Percentiles rank a stretch among this genome's conserved stretches.
Conservation (phyloP, 129 eudicot species). For the Flaveria trinervia region DNA sequence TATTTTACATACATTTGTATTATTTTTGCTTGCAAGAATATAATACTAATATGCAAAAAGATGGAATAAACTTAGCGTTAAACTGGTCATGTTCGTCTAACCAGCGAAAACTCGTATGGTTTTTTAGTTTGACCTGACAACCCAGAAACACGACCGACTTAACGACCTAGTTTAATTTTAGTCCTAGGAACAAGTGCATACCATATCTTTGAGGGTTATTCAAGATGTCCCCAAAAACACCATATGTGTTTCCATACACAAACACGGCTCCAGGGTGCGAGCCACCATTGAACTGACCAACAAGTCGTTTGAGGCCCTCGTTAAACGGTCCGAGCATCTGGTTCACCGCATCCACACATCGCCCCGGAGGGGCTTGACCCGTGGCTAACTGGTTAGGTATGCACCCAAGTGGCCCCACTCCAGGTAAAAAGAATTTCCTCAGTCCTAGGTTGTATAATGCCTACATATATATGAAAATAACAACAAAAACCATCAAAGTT, state of each 20-base stretch:
- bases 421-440: conserved; percentile 68
- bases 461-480: conserved; percentile 31
- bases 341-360: conserved; percentile 82
- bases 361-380: conserved; percentile 72
- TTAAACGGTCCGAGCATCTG: conserved; percentile 80
- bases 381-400: conserved; percentile 80
- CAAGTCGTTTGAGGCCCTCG: conserved; percentile 65
- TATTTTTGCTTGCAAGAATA: no score
- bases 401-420: conserved; percentile 90
- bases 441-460: conserved; percentile 71
- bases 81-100: no score
- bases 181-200: conserved; percentile 3
- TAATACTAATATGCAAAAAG: no score
- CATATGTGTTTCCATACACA: conserved; percentile 76
- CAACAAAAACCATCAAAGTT: neutral
- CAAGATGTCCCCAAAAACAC: conserved; percentile 71
- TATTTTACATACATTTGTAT: no score
- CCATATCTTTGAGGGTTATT: conserved; percentile 72
- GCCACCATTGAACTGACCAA: conserved; percentile 57
- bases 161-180: no score
- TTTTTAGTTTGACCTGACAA: no score
- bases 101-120: no score
- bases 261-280: conserved; percentile 76
- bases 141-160: no score
- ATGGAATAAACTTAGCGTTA: no score